Base-by-base conservation (phyloP, 2,329 filamentous ascomycete species). In the Alternaria sp. region DNA sequence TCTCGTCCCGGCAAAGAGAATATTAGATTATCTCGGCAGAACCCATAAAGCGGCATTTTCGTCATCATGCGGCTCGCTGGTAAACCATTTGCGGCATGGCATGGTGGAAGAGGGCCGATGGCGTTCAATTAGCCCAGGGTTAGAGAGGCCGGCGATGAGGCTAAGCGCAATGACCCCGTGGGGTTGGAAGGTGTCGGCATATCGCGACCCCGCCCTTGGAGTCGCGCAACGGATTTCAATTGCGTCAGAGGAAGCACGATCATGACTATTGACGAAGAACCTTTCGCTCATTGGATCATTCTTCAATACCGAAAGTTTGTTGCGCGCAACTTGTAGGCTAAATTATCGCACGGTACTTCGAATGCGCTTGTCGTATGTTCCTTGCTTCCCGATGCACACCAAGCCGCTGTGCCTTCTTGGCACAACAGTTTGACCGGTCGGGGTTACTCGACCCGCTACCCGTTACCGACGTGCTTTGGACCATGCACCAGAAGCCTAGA, bases 101-200 rank as follows among this genome's bases (percentile, higher is more conserved):
- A 30, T 25, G 4, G 23, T 56, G 28, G 21, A 40, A 26, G 28
- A 32, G 26, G 25, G 43, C 43, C 40, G 51, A 45, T 44, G 44
- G 58, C 58, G 44, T 12, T 49, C 30, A 19, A 30, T 44, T 25
- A 30, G 30, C 36, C 58, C 30, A 46, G 43, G 54, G n/a, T 49
- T 56, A 26, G 51, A 40, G 19, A 55, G 28, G 26, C 43, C 32
- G 28, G 50, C 15, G 50, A 47, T 47, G 43, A 55, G 7, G 43
- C 57, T 25, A 56, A 52, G 46, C 51, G 58, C 58, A 30, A 56
- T 60, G 51, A 56, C 58, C 58, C 58, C 58, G n/a, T 23, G 44
- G 51, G 58, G 57, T 40, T 36, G 49, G 49, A 32, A 17, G 36
- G 36, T 40, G 36, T 40, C 36, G 36, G 36, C 36, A 30, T 17